Evolutionary conservation across 371 early-diverging fungal genomes (phyloP), one percentile per base, ranked within the genome.

Genomic region (Mortierella sp.): DNA sequence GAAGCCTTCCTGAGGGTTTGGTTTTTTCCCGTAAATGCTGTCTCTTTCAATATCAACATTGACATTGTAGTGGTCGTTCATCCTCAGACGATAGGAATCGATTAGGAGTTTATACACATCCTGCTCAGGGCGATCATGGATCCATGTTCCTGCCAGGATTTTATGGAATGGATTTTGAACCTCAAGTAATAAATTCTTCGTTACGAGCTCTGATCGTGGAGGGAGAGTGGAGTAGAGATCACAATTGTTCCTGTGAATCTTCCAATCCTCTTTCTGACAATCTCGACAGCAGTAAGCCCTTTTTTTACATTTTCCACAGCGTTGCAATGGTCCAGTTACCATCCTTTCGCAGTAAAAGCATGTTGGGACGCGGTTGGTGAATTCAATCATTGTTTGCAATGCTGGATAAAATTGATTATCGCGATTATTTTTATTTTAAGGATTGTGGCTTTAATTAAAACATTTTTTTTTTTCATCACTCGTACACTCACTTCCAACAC

Each of bases 41-140:
- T 64, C 59, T 2, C 9, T 19, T 17, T 57, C 49, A 13, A 29
- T 23, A 1, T 64, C 22, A 0, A 47, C 53, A 2, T 64, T 47
- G 26, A 70, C 8, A 1, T 35, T 59, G 35, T 49, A 64, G 28
- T 58, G 28, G 19, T 70, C 71, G n/a, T 70, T 51, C 58, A 58
- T 43, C 22, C 58, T 64, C 56, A 70, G 35, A 23, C 71, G 64
- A 42, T 64, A 70, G 15, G 45, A 64, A 26, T 70, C 71, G 19
- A 70, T 64, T 45, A 70, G 51, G 13, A 70, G 65, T 32, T 40
- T 58, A 42, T 59, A 70, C 4, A 70, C 71, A 59, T 70, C 71
- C 12, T 58, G 42, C 12, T 63, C 49, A 1, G 64, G 55, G 10
- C 71, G 64, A 26, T 63, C 45, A 59, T 70, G 51, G 10, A 70